phyloP scores from a whole-genome alignment of 148 eudicot genomes.

The Chenopodium quinoa region DNA sequence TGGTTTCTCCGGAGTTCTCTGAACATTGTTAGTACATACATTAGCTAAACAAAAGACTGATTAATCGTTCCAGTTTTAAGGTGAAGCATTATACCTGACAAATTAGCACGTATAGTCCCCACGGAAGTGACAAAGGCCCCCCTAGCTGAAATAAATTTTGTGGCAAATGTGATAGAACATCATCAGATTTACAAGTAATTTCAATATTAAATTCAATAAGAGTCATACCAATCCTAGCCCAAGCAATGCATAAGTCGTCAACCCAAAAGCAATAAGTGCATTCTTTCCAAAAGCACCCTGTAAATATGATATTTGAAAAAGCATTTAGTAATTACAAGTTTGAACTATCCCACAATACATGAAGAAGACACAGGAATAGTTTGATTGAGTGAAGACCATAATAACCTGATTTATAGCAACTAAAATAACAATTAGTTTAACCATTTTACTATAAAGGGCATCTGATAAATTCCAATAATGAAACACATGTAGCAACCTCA shows the following conservation, averaged over 20 bases:
- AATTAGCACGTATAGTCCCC: constrained; percentile 91
- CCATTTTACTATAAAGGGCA: background rate
- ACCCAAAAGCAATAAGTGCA: constrained; percentile 69
- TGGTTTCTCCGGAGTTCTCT: constrained; percentile 97
- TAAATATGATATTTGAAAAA: constrained; percentile 2
- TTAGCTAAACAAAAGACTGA: constrained; percentile 3
- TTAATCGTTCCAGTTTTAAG: background rate
- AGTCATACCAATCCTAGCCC: constrained; percentile 89
- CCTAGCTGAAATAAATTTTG: constrained; percentile 61
- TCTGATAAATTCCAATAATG: background rate
- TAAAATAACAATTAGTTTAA: background rate
- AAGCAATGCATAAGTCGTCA: constrained; percentile 81
- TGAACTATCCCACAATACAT: background rate
- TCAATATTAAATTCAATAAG: background rate
- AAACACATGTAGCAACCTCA: background rate
- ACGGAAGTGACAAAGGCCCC: constrained; percentile 96
- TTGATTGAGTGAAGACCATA: background rate
- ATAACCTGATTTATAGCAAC: background rate
- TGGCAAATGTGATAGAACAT: background rate
- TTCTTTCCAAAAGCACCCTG: constrained; percentile 95
- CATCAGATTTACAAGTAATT: background rate
- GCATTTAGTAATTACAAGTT: background rate
- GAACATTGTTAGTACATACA: constrained; percentile 15
- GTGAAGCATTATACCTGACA: constrained; percentile 65
- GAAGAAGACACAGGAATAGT: background rate